A percentile compares a stretch with the other conserved stretches of the same genome.
These are phyloP conservation scores for Eimeria falciformis DNA, from an alignment of 169 alveolate species.

Conservation along the genomic window DNA sequence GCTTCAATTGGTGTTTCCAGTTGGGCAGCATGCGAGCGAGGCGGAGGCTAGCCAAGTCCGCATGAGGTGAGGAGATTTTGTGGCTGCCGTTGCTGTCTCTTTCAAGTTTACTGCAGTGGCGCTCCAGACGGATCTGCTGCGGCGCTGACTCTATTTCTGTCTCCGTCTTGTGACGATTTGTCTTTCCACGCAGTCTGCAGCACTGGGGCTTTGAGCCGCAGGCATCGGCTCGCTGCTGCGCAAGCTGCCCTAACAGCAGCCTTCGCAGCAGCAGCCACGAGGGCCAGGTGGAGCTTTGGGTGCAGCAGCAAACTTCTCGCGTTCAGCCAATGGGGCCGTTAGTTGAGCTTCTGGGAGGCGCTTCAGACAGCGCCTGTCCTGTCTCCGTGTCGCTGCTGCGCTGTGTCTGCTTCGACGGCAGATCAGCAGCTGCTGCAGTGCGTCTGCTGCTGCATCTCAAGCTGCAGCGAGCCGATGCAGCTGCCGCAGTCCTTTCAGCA, in stretches of 20 bases:
- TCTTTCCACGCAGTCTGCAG: constrained; percentile 20
- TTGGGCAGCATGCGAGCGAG: neutral
- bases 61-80: neutral
- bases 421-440: neutral
- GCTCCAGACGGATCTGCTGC: neutral
- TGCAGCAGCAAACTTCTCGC: constrained; percentile 56
- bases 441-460: constrained; percentile 56
- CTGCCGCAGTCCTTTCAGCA: constrained; percentile 44
- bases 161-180: neutral
- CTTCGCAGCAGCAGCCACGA: neutral
- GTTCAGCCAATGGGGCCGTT: constrained; percentile 56
- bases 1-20: constrained; percentile 23
- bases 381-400: constrained; percentile 61
- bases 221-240: constrained; percentile 36
- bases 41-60: neutral
- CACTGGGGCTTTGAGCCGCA: constrained; percentile 56
- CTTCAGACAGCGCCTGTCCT: constrained; percentile 34
- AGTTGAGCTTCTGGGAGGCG: constrained; percentile 14
- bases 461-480: constrained; percentile 48
- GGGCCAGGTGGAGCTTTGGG: constrained; percentile 19
- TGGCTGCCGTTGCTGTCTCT: constrained; percentile 25
- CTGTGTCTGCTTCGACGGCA: neutral
- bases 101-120: neutral
- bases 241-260: neutral
- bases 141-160: neutral